A percentile compares a stretch with the other conserved stretches of the same genome.
These are phyloP conservation scores for Arachis monticola DNA, from an alignment of 331 rosid species.

Conservation along the genomic window DNA sequence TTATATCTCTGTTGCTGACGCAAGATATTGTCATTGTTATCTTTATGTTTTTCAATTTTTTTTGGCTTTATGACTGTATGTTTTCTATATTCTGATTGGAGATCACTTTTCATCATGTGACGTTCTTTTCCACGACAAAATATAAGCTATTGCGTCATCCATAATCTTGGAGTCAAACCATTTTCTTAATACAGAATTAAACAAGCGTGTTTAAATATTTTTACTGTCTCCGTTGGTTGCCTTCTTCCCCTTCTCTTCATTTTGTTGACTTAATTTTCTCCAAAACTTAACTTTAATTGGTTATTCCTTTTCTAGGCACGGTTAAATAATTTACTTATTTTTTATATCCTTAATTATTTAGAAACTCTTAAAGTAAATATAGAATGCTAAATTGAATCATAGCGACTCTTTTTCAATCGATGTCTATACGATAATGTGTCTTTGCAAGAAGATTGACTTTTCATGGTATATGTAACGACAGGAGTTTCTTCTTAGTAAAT, in stretches of 20 bases:
- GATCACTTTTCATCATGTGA: not conserved
- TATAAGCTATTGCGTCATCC: slow-evolving; percentile 20
- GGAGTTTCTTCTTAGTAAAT: slow-evolving; percentile 25
- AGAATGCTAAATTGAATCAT: slow-evolving; percentile 11
- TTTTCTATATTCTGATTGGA: slow-evolving; percentile 19
- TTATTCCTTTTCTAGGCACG: slow-evolving; percentile 16
- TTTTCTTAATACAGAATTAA: not conserved
- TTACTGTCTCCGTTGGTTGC: slow-evolving; percentile 16
- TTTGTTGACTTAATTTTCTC: slow-evolving; percentile 32
- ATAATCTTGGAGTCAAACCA: slow-evolving; percentile 22
- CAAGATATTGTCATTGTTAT: too few species aligned
- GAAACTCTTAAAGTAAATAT: slow-evolving; percentile 16
- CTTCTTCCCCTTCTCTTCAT: slow-evolving; percentile 7
- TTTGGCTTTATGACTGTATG: slow-evolving; percentile 23
- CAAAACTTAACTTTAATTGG: slow-evolving; percentile 12
- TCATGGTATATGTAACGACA: slow-evolving; percentile 10
- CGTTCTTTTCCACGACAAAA: slow-evolving; percentile 9
- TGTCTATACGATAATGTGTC: slow-evolving; percentile 9
- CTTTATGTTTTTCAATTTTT: not conserved
- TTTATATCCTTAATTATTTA: slow-evolving; percentile 17
- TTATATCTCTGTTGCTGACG: not conserved
- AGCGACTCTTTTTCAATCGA: slow-evolving; percentile 23
- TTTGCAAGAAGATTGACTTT: slow-evolving; percentile 9
- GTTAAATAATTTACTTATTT: slow-evolving; percentile 23
- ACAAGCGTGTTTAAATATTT: slow-evolving; percentile 9